phyloP scores from a whole-genome alignment of 2,329 filamentous ascomycete species.

The Atkinsonella hypoxylon region DNA sequence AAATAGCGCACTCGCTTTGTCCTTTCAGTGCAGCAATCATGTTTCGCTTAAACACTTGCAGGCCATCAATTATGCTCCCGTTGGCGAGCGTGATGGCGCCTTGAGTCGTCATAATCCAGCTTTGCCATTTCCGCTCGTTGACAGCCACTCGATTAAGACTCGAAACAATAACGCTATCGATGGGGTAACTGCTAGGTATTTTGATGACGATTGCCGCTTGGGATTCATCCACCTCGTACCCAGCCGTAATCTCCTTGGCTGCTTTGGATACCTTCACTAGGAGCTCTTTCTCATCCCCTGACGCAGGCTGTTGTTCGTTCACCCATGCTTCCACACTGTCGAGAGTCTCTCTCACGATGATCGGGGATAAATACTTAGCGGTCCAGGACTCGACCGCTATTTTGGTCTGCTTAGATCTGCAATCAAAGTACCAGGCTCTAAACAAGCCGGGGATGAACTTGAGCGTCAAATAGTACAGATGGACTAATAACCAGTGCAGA shows the following conservation, averaged over 20 bases:
- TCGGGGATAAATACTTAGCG: conserved; percentile 65
- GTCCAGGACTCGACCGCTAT: conserved; percentile 77
- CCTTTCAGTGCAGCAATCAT: conserved; percentile 81
- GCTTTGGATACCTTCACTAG: conserved; percentile 59
- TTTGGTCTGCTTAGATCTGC: conserved; percentile 68
- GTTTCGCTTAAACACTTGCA: conserved; percentile 77
- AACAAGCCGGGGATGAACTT: conserved; percentile 68
- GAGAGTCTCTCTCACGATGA: conserved; percentile 54
- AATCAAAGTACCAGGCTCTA: conserved; percentile 74
- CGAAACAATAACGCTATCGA: conserved; percentile 64
- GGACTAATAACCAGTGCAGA: conserved; percentile 71
- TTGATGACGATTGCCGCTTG: conserved; percentile 72
- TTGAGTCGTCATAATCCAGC: conserved; percentile 78
- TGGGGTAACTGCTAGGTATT: conserved; percentile 70
- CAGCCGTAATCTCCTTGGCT: conserved; percentile 66
- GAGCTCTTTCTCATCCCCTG: conserved; percentile 42
- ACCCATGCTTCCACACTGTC: conserved; percentile 59
- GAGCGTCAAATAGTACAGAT: conserved; percentile 75
- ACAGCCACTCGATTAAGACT: conserved; percentile 77
- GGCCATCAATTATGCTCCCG: conserved; percentile 75
- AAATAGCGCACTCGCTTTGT: conserved; percentile 91
- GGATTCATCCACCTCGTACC: conserved; percentile 80
- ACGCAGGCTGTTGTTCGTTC: conserved; percentile 34
- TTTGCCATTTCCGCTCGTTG: conserved; percentile 83
- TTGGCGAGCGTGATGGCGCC: conserved; percentile 91